Conservation (phyloP, 352 stramenopile species). For the Phytophthora cactorum region DNA sequence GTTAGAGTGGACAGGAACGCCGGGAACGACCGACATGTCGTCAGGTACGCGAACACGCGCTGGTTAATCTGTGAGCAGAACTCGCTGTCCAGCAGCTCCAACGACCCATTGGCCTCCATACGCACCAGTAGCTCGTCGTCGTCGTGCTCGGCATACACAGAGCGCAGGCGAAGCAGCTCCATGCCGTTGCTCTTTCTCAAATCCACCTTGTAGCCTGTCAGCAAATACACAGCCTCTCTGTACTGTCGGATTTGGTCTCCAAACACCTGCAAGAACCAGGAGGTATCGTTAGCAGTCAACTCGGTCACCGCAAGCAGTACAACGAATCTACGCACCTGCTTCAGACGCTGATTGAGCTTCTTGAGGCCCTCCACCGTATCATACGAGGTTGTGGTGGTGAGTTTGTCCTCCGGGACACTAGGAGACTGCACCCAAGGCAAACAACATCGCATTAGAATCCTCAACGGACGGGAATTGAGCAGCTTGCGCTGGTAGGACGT, state of each 20-base stretch:
- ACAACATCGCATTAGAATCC: not conserved
- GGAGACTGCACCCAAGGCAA: conserved; percentile 16
- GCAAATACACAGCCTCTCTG: conserved; percentile 87
- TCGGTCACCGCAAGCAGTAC: not conserved
- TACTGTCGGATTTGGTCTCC: conserved; percentile 91
- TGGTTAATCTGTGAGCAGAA: conserved; percentile 72
- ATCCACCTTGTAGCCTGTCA: conserved; percentile 91
- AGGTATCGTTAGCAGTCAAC: not conserved
- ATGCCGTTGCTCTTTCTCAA: conserved; percentile 81
- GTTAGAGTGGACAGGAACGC: conserved; percentile 91
- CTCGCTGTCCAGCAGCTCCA: conserved; percentile 87
- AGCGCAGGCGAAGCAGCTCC: conserved; percentile 78
- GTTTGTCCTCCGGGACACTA: conserved; percentile 33
- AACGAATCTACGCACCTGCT: conserved; percentile 53
- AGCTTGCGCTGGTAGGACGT: not conserved
- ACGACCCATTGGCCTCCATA: conserved; percentile 72
- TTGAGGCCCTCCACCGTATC: conserved; percentile 88
- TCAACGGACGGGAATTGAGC: not conserved
- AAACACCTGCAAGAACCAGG: conserved; percentile 57
- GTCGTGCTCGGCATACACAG: conserved; percentile 85
- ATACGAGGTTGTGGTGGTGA: conserved; percentile 85
- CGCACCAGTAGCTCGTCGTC: conserved; percentile 87
- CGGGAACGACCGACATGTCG: conserved; percentile 87
- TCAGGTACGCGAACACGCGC: conserved; percentile 39
- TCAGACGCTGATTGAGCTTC: conserved; percentile 87